Conservation (phyloP, 192 early-diverging fungal genomes). For the Coemansia sp. region DNA sequence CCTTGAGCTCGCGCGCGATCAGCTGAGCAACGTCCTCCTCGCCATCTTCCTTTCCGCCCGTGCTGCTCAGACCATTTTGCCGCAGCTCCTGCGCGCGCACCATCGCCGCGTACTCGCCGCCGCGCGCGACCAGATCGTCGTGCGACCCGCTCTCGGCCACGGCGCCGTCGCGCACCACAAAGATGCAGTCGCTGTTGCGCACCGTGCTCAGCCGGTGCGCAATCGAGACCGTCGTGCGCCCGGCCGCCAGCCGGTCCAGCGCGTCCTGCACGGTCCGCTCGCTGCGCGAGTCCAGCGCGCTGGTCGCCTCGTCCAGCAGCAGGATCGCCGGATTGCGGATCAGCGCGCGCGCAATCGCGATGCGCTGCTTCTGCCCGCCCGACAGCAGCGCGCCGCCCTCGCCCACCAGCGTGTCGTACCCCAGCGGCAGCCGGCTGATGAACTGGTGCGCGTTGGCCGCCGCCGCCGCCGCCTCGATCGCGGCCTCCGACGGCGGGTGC, state of each 20-base stretch:
- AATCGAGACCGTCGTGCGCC: constrained; percentile 87
- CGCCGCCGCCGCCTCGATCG: constrained; percentile 63
- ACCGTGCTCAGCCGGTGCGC: constrained; percentile 91
- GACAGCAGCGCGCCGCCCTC: constrained; percentile 75
- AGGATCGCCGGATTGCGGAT: constrained; percentile 82
- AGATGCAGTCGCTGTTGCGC: constrained; percentile 80
- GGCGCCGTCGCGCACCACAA: constrained; percentile 71
- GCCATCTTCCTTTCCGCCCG: constrained; percentile 4
- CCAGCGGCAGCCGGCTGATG: constrained; percentile 63
- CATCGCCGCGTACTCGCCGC: constrained; percentile 53
- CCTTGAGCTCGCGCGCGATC: constrained; percentile 40
- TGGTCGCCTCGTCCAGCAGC: constrained; percentile 85
- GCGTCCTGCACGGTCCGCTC: constrained; percentile 80
- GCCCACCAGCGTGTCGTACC: constrained; percentile 84
- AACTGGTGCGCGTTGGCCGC: constrained; percentile 73
- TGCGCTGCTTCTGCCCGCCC: constrained; percentile 94
- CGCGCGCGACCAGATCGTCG: constrained; percentile 62
- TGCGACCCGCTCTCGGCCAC: constrained; percentile 76
- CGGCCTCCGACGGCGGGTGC: constrained; percentile 63
- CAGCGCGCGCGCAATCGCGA: constrained; percentile 90
- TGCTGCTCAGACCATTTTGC: constrained; percentile 54
- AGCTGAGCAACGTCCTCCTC: constrained; percentile 27
- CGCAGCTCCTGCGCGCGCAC: constrained; percentile 77
- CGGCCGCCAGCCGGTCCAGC: constrained; percentile 64
- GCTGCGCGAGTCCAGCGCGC: constrained; percentile 77